A percentile compares a stretch with the other conserved stretches of the same genome.
Conservation (phyloP, 2,329 filamentous ascomycete genomes). For the Aspergillus transmontanensis region DNA sequence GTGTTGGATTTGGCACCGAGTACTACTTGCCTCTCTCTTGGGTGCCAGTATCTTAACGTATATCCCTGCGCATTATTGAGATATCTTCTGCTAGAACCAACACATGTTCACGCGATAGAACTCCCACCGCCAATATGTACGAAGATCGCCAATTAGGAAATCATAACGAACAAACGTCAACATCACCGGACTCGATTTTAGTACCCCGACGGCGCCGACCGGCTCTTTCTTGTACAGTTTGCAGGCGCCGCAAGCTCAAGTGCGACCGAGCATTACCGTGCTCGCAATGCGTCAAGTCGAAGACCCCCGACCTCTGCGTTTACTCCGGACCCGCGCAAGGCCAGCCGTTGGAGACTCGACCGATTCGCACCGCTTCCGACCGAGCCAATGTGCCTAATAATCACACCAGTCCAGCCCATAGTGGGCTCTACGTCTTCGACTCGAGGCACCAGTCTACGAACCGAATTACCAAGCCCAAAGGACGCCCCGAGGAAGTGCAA, state of each 20-base stretch:
- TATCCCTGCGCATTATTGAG: neutral
- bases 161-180: neutral
- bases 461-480: slow-evolving; percentile 27
- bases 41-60: neutral
- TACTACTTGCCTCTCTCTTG: neutral
- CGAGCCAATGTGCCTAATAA: slow-evolving; percentile 10
- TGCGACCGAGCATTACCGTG: slow-evolving; percentile 76
- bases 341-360: slow-evolving; percentile 10
- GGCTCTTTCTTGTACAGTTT: slow-evolving; percentile 70
- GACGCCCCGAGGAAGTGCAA: slow-evolving; percentile 30
- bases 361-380: slow-evolving; percentile 8
- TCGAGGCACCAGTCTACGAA: slow-evolving; percentile 28
- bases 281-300: slow-evolving; percentile 59
- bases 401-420: slow-evolving; percentile 19
- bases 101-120: neutral
- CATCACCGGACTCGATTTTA: slow-evolving; percentile 14
- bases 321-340: slow-evolving; percentile 44
- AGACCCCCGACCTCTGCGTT: slow-evolving; percentile 55
- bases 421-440: slow-evolving; percentile 38
- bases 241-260: slow-evolving; percentile 74
- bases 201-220: slow-evolving; percentile 60
- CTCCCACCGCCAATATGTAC: slow-evolving; percentile 1
- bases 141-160: neutral
- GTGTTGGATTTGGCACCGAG: neutral
- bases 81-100: neutral